These are phyloP conservation scores for Candida tropicalis DNA, from an alignment of 1,139 yeast genomes.

Conservation along the genomic window DNA sequence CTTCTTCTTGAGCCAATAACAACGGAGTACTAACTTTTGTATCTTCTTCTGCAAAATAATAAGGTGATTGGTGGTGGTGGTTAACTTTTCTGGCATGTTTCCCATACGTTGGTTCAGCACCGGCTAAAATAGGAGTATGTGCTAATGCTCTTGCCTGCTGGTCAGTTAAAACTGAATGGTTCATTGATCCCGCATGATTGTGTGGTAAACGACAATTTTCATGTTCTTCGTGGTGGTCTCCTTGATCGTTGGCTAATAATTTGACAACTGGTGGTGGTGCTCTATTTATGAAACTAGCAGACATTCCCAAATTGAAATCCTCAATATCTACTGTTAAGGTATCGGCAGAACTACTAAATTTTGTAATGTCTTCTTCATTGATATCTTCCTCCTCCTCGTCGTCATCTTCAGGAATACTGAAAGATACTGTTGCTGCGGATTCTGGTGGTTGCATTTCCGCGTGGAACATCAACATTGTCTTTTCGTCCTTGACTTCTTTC, in stretches of 20 bases:
- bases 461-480: conserved; percentile 85
- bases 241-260: conserved; percentile 25
- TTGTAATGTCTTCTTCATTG: conserved; percentile 17
- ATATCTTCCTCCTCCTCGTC: conserved; percentile 15
- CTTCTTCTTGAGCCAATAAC: conserved; percentile 43
- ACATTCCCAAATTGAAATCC: conserved; percentile 46
- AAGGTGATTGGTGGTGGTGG: conserved; percentile 19
- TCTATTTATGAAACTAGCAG: conserved; percentile 45
- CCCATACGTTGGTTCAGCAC: conserved; percentile 61
- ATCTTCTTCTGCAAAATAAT: conserved; percentile 10
- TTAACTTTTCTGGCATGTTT: conserved; percentile 50
- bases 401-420: conserved; percentile 26
- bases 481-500: conserved; percentile 56
- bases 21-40: conserved; percentile 14
- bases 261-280: conserved; percentile 44
- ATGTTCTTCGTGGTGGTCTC: conserved; percentile 28
- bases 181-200: conserved; percentile 42
- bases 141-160: conserved; percentile 56
- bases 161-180: conserved; percentile 43
- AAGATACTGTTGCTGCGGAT: conserved; percentile 18
- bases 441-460: conserved; percentile 75
- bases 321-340: conserved; percentile 28
- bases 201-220: conserved; percentile 41
- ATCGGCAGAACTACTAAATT: conserved; percentile 12
- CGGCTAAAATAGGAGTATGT: conserved; percentile 53